These are phyloP conservation scores for Neofusicoccum ribis DNA, from an alignment of 2,329 filamentous ascomycete genomes.

Conservation along the genomic window DNA sequence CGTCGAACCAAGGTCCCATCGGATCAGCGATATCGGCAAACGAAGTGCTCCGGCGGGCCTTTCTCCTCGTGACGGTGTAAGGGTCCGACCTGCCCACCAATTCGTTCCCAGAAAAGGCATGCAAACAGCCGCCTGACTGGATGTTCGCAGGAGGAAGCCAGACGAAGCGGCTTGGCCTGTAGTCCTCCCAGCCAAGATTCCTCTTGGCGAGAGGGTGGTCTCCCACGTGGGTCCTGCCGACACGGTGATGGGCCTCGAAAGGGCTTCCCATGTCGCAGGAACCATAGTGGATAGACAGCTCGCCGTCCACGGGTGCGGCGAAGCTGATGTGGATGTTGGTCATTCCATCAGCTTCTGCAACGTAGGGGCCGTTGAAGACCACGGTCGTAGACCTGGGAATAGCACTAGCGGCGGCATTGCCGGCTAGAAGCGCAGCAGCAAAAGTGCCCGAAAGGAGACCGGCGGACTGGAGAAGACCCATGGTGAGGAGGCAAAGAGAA, in stretches of 20 bases:
- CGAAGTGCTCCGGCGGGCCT: conserved; percentile 39
- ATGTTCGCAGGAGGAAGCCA: conserved; percentile 49
- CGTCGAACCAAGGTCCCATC: conserved; percentile 66
- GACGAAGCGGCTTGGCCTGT: conserved; percentile 47
- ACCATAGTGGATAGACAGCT: conserved; percentile 28
- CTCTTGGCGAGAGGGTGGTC: conserved; percentile 26
- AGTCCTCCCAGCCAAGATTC: conserved; percentile 23
- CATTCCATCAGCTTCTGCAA: conserved; percentile 23
- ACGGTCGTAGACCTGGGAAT: conserved; percentile 13
- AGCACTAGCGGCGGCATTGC: neutral
- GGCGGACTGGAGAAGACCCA: conserved; percentile 7
- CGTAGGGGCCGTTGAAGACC: conserved; percentile 22
- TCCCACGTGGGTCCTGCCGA: conserved; percentile 28
- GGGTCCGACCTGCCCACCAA: conserved; percentile 46
- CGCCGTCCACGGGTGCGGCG: conserved; percentile 24
- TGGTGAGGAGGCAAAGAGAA: neutral
- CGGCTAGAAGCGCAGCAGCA: neutral
- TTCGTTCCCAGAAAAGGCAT: conserved; percentile 43
- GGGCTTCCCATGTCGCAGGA: conserved; percentile 21
- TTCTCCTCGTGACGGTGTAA: conserved; percentile 38
- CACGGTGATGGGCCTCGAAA: conserved; percentile 21
- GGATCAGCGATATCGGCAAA: conserved; percentile 53
- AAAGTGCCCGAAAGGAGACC: conserved; percentile 1
- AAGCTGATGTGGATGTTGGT: conserved; percentile 28
- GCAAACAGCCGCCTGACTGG: conserved; percentile 43